Evolutionary conservation across 768 basidiomycete genomes (phyloP).

Genomic region (Collybia sordida): DNA sequence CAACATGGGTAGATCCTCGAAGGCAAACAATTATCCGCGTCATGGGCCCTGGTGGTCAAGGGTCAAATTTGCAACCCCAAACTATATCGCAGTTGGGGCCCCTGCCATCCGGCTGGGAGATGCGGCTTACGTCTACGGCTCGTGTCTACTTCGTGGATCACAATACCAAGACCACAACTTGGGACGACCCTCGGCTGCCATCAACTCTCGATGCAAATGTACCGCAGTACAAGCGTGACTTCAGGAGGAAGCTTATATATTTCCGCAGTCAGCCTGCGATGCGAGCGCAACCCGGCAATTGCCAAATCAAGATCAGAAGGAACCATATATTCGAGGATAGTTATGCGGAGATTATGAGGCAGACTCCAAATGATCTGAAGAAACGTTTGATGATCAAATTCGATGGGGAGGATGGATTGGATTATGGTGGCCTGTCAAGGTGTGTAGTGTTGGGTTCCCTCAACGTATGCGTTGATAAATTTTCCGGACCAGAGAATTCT

Average conservation of each 20-base stretch:
- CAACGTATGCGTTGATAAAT: background rate
- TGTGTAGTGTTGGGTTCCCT: conserved; percentile 31
- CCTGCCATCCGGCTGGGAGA: conserved; percentile 98
- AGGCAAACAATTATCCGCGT: conserved; percentile 96
- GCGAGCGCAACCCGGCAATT: conserved; percentile 97
- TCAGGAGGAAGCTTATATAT: conserved; percentile 98
- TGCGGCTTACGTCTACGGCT: conserved; percentile 97
- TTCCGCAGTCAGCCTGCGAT: conserved; percentile 99
- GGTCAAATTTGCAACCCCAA: conserved; percentile 86
- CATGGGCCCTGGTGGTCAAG: conserved; percentile 91
- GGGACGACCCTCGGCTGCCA: conserved; percentile 97
- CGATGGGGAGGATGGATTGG: conserved; percentile 97
- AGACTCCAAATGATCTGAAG: conserved; percentile 97
- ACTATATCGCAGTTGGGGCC: conserved; percentile 97
- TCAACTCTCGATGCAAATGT: conserved; percentile 96
- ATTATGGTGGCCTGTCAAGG: conserved; percentile 98
- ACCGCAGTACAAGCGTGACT: conserved; percentile 99
- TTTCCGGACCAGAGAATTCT: conserved; percentile 79
- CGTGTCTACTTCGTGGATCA: conserved; percentile 99
- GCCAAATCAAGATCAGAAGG: conserved; percentile 96
- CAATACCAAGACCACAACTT: conserved; percentile 99
- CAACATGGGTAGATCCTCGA: conserved; percentile 99
- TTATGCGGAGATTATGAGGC: conserved; percentile 99
- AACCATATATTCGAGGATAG: conserved; percentile 99
- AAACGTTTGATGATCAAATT: conserved; percentile 99